Evolutionary conservation across 1,284 basidiomycete genomes (phyloP), one percentile per base, ranked within the genome.

Genomic region (Schizophyllum commune): DNA sequence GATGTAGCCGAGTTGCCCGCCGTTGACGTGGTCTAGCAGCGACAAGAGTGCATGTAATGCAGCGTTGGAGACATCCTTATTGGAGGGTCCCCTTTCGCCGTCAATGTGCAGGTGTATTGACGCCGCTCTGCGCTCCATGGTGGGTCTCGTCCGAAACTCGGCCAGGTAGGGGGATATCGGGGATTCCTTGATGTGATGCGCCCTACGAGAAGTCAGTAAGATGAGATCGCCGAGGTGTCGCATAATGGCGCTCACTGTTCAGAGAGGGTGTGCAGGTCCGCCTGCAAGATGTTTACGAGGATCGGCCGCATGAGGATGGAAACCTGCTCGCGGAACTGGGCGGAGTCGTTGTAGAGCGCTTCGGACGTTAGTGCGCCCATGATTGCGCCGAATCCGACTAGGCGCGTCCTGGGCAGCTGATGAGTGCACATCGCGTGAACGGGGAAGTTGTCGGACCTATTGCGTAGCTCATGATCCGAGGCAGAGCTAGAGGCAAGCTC

Each of bases 81-180:
- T 77, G 0, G 86, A 83, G 32, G 95, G 94, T 0, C 93, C 94
- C 63, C 88, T 87, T 69, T 97, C 92, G 13, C 94, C 93, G 60
- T 94, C 89, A 27, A 93, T 75, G 69, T 97, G 94, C 9, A 89
- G 77, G 69, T 94, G 91, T 47, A 98, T 89, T 1, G 93, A 94
- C 4, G 90, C 86, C 0, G 94, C 92, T 53, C 91, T 85, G 59
- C 95, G 80, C 68, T 94, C 88, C 32, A 86, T 77, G 5, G 86
- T 75, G 17, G 94, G 90, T 61, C 87, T 79, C 21, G 83, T 86
- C 19, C 91, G 83, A 66, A 93, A 94, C 68, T 95, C 91, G 34
- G 83, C 83, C 67, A 93, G 79, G 73, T 89, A 94, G 2, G 87
- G 84, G 1, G 90, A 91, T 1, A 82, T 80, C 6, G 89, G 79